Evolutionary conservation across 192 early-diverging fungal genomes (phyloP).

Genomic region (Podila clonocystis): DNA sequence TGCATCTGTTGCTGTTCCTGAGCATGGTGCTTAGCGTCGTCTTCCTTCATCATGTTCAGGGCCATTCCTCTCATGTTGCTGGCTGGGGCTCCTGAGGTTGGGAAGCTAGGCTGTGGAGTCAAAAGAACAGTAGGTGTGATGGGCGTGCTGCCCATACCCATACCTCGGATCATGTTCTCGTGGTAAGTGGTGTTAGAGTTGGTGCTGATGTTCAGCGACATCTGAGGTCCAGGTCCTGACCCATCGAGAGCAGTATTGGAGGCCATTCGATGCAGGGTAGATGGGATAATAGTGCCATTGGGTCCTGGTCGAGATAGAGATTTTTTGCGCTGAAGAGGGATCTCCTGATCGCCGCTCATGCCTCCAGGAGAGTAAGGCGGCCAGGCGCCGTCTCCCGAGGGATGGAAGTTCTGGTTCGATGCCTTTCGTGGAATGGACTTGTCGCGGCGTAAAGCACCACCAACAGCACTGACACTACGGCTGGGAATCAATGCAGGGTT

Average conservation of each 20-base stretch:
- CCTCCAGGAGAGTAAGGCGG: conserved; percentile 27
- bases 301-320: conserved; percentile 11
- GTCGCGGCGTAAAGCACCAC: conserved; percentile 14
- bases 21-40: conserved; percentile 14
- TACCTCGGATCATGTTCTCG: conserved; percentile 50
- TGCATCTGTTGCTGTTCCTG: conserved; percentile 24
- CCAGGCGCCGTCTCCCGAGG: conserved; percentile 3
- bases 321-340: conserved; percentile 10
- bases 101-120: conserved; percentile 42
- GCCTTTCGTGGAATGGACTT: conserved; percentile 46
- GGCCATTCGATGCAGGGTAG: not conserved
- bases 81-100: conserved; percentile 1
- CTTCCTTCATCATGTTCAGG: conserved; percentile 45
- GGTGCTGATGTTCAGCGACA: conserved; percentile 29
- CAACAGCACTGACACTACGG: conserved; percentile 28
- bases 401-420: conserved; percentile 37
- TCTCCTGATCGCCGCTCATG: not conserved
- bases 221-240: not conserved
- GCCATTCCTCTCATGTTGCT: conserved; percentile 33
- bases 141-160: conserved; percentile 50
- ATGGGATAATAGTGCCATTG: conserved; percentile 2
- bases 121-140: conserved; percentile 35
- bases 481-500: conserved; percentile 46
- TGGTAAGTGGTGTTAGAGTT: conserved; percentile 32
- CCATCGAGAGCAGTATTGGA: not conserved